Evolutionary conservation across 2,329 filamentous ascomycete genomes (phyloP).

Genomic region (Penicillium frequentans): DNA sequence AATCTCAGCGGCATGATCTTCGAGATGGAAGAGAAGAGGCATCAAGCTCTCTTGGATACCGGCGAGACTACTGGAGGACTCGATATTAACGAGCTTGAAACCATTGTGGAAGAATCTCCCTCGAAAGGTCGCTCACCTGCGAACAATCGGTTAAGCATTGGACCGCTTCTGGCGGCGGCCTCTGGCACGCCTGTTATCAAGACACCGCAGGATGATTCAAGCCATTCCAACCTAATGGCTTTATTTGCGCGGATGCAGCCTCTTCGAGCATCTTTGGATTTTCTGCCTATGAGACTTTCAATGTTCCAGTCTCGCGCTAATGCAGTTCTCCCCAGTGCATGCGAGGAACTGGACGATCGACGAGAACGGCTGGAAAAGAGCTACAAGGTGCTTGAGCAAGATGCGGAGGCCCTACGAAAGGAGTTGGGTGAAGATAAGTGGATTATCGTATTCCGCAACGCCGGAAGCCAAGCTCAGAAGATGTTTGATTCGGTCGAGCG

Average conservation of each 20-base stretch:
- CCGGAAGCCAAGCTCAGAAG: conserved; percentile 86
- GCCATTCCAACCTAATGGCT: conserved; percentile 79
- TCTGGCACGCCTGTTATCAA: conserved; percentile 45
- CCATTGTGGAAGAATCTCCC: conserved; percentile 86
- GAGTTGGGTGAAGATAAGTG: conserved; percentile 94
- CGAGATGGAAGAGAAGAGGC: conserved; percentile 95
- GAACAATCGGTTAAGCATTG: conserved; percentile 68
- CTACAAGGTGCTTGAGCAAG: conserved; percentile 84
- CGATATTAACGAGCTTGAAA: conserved; percentile 87
- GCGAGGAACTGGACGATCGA: conserved; percentile 79
- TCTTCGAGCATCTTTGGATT: conserved; percentile 86
- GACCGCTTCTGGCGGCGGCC: conserved; percentile 57
- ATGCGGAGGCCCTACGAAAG: conserved; percentile 83
- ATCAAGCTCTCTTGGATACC: conserved; percentile 70
- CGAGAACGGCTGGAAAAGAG: conserved; percentile 73
- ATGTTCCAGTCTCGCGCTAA: conserved; percentile 80
- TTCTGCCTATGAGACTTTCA: conserved; percentile 89
- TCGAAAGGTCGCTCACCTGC: conserved; percentile 52
- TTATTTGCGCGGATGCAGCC: conserved; percentile 96
- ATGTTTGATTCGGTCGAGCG: conserved; percentile 95
- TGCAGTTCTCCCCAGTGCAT: conserved; percentile 81
- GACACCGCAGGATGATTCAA: conserved; percentile 75
- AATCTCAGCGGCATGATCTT: conserved; percentile 80
- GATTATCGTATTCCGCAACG: conserved; percentile 93
- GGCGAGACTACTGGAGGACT: conserved; percentile 48